Base-by-base conservation (phyloP, 495 filamentous ascomycete species). In the Neurospora intermedia region DNA sequence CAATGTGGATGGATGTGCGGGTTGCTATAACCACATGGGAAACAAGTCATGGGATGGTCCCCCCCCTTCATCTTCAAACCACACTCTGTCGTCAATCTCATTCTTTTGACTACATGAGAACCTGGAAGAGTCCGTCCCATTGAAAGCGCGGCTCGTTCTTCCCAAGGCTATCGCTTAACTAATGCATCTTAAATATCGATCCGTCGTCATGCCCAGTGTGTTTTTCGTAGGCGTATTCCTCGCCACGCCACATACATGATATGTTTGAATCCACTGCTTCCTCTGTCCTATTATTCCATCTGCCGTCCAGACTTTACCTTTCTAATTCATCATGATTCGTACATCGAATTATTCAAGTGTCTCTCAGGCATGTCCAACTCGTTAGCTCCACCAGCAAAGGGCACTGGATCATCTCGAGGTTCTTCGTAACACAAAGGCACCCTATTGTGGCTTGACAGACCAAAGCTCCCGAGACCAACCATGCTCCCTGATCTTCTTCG, bases 401-500 rank as follows among this genome's bases (percentile, higher is more conserved):
- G 54, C 13, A 6, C 54, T 35, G 27, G 23, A 35, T 62, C 27
- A 31, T 62, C 23, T 62, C 31, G 27, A 66, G 27, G 2, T 35
- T 31, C 27, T 38, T 35, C 15, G 15, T 27, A 66, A 66, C 13
- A 8, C 11, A 66, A 31, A 66, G 27, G 4, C 38, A n/a, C 31
- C 46, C 16, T 15, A 70, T 43, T 38, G 10, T 54, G 69, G 66
- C 74, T 81, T 81, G 40, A 82, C 76, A 38, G 78, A 75, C 82
- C 82, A 84, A 27, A 85, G 70, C 23, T 84, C 84, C 40, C 80
- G 77, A 31, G 79, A 84, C 86, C 85, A 88, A 35, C 86, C 86
- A 77, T 83, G 81, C 75, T 86, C 82, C 62, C 85, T 82, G 78
- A 85, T 71, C 79, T 86, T 89, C 78, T 86, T 89, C 69, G 84